Evolutionary conservation across 2,329 filamentous ascomycete genomes (phyloP).

Genomic region (Bipolaris sorokiniana): DNA sequence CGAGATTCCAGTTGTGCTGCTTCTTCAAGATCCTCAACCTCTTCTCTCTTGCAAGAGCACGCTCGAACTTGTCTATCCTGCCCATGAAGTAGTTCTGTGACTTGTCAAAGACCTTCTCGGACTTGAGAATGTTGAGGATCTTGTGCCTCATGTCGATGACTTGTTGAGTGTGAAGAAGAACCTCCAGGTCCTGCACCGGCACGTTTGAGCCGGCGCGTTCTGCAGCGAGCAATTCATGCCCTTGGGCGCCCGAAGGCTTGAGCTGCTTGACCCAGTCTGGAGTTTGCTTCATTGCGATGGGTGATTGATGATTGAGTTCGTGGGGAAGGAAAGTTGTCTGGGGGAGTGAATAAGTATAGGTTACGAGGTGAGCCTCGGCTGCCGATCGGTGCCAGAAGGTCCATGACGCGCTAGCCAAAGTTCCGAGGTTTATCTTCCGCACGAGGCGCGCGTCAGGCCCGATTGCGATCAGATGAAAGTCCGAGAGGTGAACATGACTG

Average conservation of each 20-base stretch:
- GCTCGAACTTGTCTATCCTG: constrained; percentile 71
- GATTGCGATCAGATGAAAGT: not conserved
- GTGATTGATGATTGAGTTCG: constrained; percentile 10
- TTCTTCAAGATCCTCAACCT: constrained; percentile 69
- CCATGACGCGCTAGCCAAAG: constrained; percentile 28
- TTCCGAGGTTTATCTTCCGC: constrained; percentile 28
- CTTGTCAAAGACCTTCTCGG: constrained; percentile 77
- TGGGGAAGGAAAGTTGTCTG: constrained; percentile 13
- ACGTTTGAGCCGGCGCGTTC: constrained; percentile 73
- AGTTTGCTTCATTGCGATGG: constrained; percentile 47
- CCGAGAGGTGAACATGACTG: not conserved
- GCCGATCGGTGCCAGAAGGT: constrained; percentile 17
- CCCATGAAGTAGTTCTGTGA: constrained; percentile 77
- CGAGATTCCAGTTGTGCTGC: constrained; percentile 69
- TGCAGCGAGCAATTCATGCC: constrained; percentile 69
- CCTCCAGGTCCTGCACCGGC: constrained; percentile 69
- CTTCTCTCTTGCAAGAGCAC: constrained; percentile 73
- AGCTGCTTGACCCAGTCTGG: constrained; percentile 72
- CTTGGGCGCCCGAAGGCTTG: constrained; percentile 70
- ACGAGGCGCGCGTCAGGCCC: constrained; percentile 6
- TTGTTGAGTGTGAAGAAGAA: constrained; percentile 72
- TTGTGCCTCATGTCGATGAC: constrained; percentile 65
- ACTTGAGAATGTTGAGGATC: constrained; percentile 68
- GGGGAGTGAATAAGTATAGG: constrained; percentile 18
- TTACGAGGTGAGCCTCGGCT: constrained; percentile 30